Evolutionary conservation across 2,329 filamentous ascomycete species (phyloP), one percentile per base, ranked within the genome.

Genomic region (Trichophaea hybrida): DNA sequence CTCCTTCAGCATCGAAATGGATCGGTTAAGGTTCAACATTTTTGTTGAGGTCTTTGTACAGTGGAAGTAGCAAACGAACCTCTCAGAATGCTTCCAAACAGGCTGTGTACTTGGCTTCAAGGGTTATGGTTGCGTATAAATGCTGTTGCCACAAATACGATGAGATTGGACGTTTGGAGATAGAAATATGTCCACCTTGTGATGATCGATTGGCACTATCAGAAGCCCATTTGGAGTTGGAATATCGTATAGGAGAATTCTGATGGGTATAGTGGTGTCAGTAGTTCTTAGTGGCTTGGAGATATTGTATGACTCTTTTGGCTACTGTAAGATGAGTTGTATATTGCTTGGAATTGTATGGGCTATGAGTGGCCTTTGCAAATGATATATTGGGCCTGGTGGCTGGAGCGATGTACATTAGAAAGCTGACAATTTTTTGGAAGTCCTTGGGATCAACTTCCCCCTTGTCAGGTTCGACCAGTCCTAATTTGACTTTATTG

Each of bases 381-480:
- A 61, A 61, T 13, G n/a, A 15, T 12, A 61, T 56, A 40, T 61
- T 57, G 2, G 32, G 37, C 34, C 50, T 52, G 6, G 59, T 59
- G 17, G 13, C 59, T 15, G 33, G 10, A 8, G 37, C 31, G 8
- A 52, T 13, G 40, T 55, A 61, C 12, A 49, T 48, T 1, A 61
- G 57, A 2, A 24, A 35, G 12, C 59, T 57, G 40, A 59, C 49
- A 10, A 61, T 34, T 5, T 3, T 32, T 32, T 57, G 35, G 12
- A 48, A 58, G 24, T 53, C 10, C 13, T 12, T 53, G 24, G 24
- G 7, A 31, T 31, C 34, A 6, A 31, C 24, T 7, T 8, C 10
- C 13, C 6, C 13, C 6, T 6, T 33, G 6, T 33, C 50, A n/a
- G n/a, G n/a, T n/a, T n/a, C n/a, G n/a, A n/a, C n/a, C n/a, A n/a